Evolutionary conservation across 495 filamentous ascomycete species (phyloP).

Genomic region (Hypoxylon subgilvum): DNA sequence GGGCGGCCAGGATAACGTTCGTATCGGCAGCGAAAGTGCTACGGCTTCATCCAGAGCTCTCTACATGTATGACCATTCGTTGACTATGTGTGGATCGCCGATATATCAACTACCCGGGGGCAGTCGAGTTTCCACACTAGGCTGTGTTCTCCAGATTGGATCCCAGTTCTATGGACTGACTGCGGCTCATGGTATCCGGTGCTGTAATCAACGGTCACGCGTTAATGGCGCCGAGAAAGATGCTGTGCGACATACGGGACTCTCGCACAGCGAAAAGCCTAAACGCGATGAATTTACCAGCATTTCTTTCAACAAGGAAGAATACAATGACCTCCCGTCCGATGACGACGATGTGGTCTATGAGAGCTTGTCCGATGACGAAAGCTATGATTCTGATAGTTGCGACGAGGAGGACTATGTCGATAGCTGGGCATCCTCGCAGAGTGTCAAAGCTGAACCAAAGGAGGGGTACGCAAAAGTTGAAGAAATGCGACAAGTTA

Average conservation of each 20-base stretch:
- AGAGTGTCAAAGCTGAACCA: not conserved
- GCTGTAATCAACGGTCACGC: not conserved
- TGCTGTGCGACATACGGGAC: no score
- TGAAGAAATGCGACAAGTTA: not conserved
- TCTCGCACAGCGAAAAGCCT: not conserved
- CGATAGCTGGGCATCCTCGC: not conserved
- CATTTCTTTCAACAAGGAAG: not conserved
- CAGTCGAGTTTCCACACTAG: not conserved
- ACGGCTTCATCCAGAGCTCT: not conserved
- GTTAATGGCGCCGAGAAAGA: no score
- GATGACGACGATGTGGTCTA: slow-evolving; percentile 1
- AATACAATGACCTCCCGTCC: not conserved
- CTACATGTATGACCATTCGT: not conserved
- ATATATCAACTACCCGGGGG: not conserved
- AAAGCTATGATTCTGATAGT: not conserved
- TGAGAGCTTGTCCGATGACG: not conserved
- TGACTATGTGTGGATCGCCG: not conserved
- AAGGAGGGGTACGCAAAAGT: not conserved
- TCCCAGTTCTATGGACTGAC: not conserved
- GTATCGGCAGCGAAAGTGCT: not conserved
- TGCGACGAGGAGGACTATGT: not conserved
- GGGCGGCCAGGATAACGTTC: not conserved
- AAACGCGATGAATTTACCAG: not conserved
- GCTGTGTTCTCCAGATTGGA: not conserved
- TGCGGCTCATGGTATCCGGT: not conserved